Base-by-base conservation (phyloP, 1,139 yeast species). In the Yamadazyma songkhlaensis region DNA sequence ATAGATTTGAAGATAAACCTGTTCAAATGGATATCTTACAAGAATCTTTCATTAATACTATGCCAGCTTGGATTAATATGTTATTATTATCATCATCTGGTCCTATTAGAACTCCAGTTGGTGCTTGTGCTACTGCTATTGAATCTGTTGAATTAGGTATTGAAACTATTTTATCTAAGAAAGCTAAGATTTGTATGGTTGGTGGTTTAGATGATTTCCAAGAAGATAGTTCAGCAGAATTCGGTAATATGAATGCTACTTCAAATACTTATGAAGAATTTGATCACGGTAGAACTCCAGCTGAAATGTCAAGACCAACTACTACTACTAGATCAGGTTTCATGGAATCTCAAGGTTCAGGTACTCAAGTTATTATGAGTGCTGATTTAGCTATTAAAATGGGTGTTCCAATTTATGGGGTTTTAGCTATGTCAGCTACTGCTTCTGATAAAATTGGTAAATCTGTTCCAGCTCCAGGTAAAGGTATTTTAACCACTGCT, bases 121-220 rank as follows among this genome's bases (percentile, higher is more conserved):
- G 96, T 72, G 98, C 98, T 34, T 92, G 98, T 77, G 98, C 98
- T 37, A 92, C 98, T 51, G 94, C 98, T 42, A 84, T 94, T 47
- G 98, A 92, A 73, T 92, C 98, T 45, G 88, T 94, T 51, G 98
- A 92, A 62, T 78, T 79, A 56, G 98, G 97, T 79, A 80, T 85
- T 52, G 98, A 92, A 70, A 86, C 96, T 38, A 89, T 92, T 54
- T 67, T 85, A 54, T 70, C 88, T 38, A 96, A 96, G 51, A 89
- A 90, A 68, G 98, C 98, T 43, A 89, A 88, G 79, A 80, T 92
- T 55, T 89, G 92, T 65, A 75, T 92, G 59, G 97, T 90, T 55
- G 98, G 98, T 77, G 98, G 98, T 70, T 89, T 87, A 62, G 98
- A 92, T 73, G 98, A 92, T 60, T 90, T 92, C 94, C 96, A 89